Base-by-base conservation (phyloP, 345 rosid species). In the Psidium guajava region DNA sequence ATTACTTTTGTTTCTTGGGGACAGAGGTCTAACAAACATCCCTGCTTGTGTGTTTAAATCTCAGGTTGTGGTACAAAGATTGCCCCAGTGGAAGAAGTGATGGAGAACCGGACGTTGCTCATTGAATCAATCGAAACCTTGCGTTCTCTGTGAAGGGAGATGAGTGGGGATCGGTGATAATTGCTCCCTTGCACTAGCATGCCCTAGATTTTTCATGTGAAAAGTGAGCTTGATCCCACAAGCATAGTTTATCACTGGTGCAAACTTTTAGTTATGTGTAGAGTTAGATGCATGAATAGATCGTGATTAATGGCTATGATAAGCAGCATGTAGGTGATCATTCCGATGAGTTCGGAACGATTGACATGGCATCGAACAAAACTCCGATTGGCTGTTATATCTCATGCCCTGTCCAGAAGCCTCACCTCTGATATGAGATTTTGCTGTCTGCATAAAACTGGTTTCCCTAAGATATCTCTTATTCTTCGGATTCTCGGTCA, bases 11-110 rank as follows among this genome's bases (percentile, higher is more conserved):
- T 32, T 64, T 8, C 11, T 61, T 61, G 74, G 75, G 75, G 75
- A 64, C 22, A 64, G 11, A 3, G 22, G 11, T 64, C 21, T 64
- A 28, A 64, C 21, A 15, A 64, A 28, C 75, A 64, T 64, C 75
- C 28, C 42, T 64, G 44, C 11, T 64, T 42, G 1, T 28, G 51
- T 0, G 27, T 84, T 55, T 83, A 82, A 85, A 54, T 84, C 88
- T 55, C 88, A 95, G 98, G 96, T 95, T 87, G 95, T 93, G 27
- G 96, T 95, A 61, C 98, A 93, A 86, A 92, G 95, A 90, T 84
- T 96, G 73, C 99, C 98, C 27, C 99, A 96, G 77, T 92, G 99
- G 98, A 96, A 93, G 92, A 94, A 96, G 88, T 94, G 89, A 93
- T 85, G 54, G 61, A 54, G 51, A 32, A 42, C 49, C 52, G 22